Evolutionary conservation across 2,329 filamentous ascomycete genomes (phyloP).

Genomic region (Fusarium dimerum): DNA sequence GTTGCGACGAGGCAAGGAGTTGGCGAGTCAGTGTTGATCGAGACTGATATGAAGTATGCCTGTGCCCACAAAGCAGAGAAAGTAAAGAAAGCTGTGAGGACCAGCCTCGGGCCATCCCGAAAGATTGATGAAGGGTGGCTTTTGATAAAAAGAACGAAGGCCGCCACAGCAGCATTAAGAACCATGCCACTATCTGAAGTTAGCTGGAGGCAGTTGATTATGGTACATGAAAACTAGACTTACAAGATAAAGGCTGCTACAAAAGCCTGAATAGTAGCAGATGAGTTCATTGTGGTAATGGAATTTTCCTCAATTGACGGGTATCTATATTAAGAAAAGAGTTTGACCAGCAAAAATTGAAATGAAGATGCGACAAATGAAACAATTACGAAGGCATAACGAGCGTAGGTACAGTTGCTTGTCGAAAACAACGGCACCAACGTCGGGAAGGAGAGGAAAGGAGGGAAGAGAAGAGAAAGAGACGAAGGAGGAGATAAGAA

Average conservation of each 20-base stretch:
- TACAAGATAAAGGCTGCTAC: conserved; percentile 58
- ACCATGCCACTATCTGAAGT: conserved; percentile 49
- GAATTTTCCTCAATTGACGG: conserved; percentile 25
- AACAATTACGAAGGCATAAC: background rate
- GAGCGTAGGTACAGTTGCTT: background rate
- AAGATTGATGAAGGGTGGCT: conserved; percentile 51
- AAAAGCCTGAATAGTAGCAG: conserved; percentile 48
- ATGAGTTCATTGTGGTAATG: conserved; percentile 43
- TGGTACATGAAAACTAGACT: conserved; percentile 24
- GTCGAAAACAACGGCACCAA: conserved; percentile 8
- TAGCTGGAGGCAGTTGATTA: conserved; percentile 21
- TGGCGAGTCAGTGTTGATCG: conserved; percentile 45
- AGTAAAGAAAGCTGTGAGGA: conserved; percentile 57
- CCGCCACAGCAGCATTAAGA: conserved; percentile 51
- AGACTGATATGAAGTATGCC: conserved; percentile 50
- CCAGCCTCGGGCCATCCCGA: conserved; percentile 64
- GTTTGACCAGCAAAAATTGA: conserved; percentile 22
- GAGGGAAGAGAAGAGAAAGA: conserved; percentile 18
- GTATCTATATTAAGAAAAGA: conserved; percentile 9
- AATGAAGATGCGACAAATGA: conserved; percentile 23
- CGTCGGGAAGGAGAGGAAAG: conserved; percentile 9
- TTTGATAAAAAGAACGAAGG: conserved; percentile 48
- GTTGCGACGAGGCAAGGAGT: conserved; percentile 54
- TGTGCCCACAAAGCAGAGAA: conserved; percentile 56
- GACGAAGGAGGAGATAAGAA: conserved; percentile 10